Evolutionary conservation across 2,329 filamentous ascomycete species (phyloP), one percentile per base, ranked within the genome.

Genomic region (Fusarium concolor): DNA sequence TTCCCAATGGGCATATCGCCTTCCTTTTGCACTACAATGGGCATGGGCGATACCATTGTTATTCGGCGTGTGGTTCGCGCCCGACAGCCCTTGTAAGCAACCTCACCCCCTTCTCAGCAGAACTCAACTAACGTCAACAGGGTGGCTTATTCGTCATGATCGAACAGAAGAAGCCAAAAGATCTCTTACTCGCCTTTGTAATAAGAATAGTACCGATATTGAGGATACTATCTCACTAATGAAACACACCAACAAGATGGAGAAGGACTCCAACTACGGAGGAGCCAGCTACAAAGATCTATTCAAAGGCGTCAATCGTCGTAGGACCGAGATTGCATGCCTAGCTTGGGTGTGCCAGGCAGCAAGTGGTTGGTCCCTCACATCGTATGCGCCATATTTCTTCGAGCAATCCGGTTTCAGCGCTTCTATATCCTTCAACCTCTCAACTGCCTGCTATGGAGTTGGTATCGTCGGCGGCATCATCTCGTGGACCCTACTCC

Each of bases 181-280:
- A 17, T 68, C 78, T 2, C 54, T 81, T 2, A 56, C 62, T 24
- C 72, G 78, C 5, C 75, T 82, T 11, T 67, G 53, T 35, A 69
- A 76, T 29, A 58, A 76, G 39, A 70, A 78, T 51, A 57, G 69
- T 24, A 77, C 78, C 24, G 67, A 76, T 33, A 75, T 77, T 9
- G 84, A 86, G 54, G 79, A 85, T 57, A 82, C 85, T 29, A 67
- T 81, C 29, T 75, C 76, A 46, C 70, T 79, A 53, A 81, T 82
- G 74, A 74, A 79, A 9, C 76, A 81, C 43, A 83, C 81, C 8
- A 77, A 81, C 62, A 76, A 79, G 65, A 70, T 82, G 15, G 83
- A 85, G 64, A 77, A 79, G 61, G 71, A 79, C 37, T 69, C 76
- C 53, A 76, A 74, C 12, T 69, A 71, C 5, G 82, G 81, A 9